These are phyloP conservation scores for Tephrocybe rancida DNA, from an alignment of 768 basidiomycete genomes.

Conservation along the genomic window DNA sequence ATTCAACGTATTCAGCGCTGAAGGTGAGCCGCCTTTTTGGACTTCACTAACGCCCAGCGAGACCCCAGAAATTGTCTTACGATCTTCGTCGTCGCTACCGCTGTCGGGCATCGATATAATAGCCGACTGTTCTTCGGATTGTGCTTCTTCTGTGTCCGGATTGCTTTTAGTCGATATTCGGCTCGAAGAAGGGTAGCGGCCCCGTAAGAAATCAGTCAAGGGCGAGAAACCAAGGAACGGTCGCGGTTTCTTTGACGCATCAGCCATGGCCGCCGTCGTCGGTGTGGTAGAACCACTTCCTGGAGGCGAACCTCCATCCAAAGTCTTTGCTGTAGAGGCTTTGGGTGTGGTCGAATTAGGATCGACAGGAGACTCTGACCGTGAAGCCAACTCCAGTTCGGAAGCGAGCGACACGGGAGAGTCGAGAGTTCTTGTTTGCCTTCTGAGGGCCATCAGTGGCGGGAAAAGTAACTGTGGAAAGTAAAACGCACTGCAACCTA, in stretches of 20 bases:
- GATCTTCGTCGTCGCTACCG: conserved; percentile 41
- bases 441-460: conserved; percentile 21
- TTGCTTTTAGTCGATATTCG: conserved; percentile 21
- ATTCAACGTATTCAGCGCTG: not conserved
- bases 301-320: conserved; percentile 43
- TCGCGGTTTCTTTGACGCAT: conserved; percentile 40
- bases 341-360: conserved; percentile 36
- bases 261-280: conserved; percentile 38
- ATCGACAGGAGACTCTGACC: conserved; percentile 25
- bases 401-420: conserved; percentile 31
- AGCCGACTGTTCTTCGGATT: conserved; percentile 14
- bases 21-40: not conserved
- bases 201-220: conserved; percentile 63
- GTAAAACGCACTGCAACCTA: conserved; percentile 43
- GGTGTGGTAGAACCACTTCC: conserved; percentile 64
- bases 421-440: conserved; percentile 16
- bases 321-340: conserved; percentile 25
- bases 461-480: conserved; percentile 11
- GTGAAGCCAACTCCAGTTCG: conserved; percentile 22
- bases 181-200: conserved; percentile 57
- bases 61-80: conserved; percentile 37
- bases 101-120: conserved; percentile 11
- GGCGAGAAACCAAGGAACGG: conserved; percentile 64
- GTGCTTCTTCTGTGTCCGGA: conserved; percentile 15
- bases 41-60: conserved; percentile 7